Conservation (phyloP, 345 rosid species). For the Salix suchowensis region DNA sequence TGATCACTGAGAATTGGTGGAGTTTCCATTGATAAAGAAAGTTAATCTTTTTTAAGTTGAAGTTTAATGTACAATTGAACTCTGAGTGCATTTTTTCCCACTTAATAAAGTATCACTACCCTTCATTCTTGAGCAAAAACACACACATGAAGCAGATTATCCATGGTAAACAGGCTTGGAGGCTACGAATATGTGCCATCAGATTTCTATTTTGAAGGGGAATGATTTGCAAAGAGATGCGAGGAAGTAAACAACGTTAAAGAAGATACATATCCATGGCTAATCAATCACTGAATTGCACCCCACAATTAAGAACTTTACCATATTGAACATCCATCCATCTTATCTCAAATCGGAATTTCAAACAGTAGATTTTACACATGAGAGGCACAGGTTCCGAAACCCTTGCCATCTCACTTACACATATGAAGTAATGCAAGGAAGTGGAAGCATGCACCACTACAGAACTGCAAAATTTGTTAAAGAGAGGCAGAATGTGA, state of each 20-base stretch:
- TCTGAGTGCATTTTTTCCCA: background rate
- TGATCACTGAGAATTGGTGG: background rate
- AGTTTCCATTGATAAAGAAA: background rate
- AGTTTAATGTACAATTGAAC: constrained; percentile 2
- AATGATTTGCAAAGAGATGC: no score
- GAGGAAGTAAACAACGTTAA: no score
- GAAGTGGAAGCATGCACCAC: constrained; percentile 2
- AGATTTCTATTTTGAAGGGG: no score
- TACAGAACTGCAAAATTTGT: constrained; percentile 23
- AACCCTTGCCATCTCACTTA: constrained; percentile 4
- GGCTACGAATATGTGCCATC: no score
- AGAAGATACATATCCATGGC: no score
- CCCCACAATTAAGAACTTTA: background rate
- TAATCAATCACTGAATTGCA: background rate
- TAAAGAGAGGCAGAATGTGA: constrained; percentile 2
- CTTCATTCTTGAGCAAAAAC: background rate
- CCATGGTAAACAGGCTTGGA: no score
- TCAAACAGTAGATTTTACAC: background rate
- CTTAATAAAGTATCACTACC: background rate
- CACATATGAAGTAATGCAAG: constrained; percentile 5
- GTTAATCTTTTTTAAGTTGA: background rate
- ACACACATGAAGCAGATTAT: background rate
- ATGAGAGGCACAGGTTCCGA: no score
- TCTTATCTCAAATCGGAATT: background rate
- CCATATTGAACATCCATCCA: background rate